Evolutionary conservation across 2,329 filamentous ascomycete genomes (phyloP), one percentile per base, ranked within the genome.

Genomic region (Epichloe brachyelytri): DNA sequence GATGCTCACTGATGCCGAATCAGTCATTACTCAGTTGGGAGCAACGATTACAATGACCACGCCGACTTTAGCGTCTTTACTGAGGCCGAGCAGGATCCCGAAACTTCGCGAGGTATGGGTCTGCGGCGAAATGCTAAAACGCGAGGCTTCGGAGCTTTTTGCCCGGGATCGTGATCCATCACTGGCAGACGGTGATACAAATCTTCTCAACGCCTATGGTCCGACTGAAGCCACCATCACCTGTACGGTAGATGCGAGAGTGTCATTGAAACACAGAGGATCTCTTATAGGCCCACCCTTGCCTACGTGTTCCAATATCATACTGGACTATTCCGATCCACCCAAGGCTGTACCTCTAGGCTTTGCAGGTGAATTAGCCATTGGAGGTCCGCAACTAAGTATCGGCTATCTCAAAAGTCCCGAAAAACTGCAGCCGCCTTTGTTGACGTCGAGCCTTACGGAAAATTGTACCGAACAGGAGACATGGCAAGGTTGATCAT

Each of bases 291-390:
- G 67, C 14, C 52, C 60, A 30, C 58, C 66, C 2, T 55, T 70
- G 3, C 55, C 63, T 2, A 69, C 66, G 7, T 68, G 64, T 44
- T 59, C 62, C 10, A 60, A 62, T 47, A 55, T 67, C 30, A 59
- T 68, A 20, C 51, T 65, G 3, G 44, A 48, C 11, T 17, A 11
- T 5, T 22, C 38, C 10, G 36, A n/a, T 12, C 37, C 47, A 17
- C 30, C 80, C 20, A 62, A 72, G 0, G 60, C 80, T 3, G 67
- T 88, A 0, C 85, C 85, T 0, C 65, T 75, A n/a, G 86, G 87
- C 8, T 80, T 77, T 36, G 68, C 85, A 22, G 88, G 88, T 7
- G 86, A 93, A 64, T 71, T 91, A 5, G 89, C 84, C 59, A 88
- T 91, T 62, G 86, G 85, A 19, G 88, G 87, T 8, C 78, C 85